Evolutionary conservation across 2,329 filamentous ascomycete species (phyloP), one percentile per base, ranked within the genome.

Genomic region (Aurifilum marmelostoma): DNA sequence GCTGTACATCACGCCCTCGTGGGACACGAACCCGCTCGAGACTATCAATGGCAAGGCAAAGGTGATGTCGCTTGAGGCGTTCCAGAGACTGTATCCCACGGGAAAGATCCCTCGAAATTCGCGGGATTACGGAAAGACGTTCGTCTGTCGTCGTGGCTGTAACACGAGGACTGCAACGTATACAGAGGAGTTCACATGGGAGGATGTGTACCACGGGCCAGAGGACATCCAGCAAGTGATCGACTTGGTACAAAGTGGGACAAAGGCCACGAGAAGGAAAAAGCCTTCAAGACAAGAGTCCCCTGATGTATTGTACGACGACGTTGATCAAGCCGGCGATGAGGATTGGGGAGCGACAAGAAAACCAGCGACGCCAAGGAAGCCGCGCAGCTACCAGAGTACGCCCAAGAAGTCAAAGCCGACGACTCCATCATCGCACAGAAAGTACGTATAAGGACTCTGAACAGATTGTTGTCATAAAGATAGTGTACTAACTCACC

Each of bases 131-230:
- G 93, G 92, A 72, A 97, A 97, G 80, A 89, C 92, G 24, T 98
- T 98, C 75, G 81, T 98, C 63, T 98, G 96, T 76, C 90, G 94
- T 65, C 86, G 95, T 77, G 96, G 93, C 29, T 97, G 94, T 76
- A 97, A 97, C 76, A 92, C 92, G 16, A 85, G 94, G 69, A 97
- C 94, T 32, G 91, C 93, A 27, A 94, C 89, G 29, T 99, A 98
- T 77, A 97, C 95, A 0, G 89, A 96, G 18, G 94, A 97, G 74
- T 97, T 99, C 73, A 78, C 87, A 1, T 99, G 96, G 96, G 94
- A 97, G 76, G 89, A 97, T 58, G 80, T 97, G 1, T 97, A 93
- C 74, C 83, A 82, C 0, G 89, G 89, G n/a, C 83, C 83, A 41
- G 83, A 84, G 29, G 87, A 91, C 72, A 84, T 97, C 39, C 85